A percentile compares a stretch with the other conserved stretches of the same genome.
Conservation (phyloP, 805 yeast species). For the Monosporozyma siamensis region DNA sequence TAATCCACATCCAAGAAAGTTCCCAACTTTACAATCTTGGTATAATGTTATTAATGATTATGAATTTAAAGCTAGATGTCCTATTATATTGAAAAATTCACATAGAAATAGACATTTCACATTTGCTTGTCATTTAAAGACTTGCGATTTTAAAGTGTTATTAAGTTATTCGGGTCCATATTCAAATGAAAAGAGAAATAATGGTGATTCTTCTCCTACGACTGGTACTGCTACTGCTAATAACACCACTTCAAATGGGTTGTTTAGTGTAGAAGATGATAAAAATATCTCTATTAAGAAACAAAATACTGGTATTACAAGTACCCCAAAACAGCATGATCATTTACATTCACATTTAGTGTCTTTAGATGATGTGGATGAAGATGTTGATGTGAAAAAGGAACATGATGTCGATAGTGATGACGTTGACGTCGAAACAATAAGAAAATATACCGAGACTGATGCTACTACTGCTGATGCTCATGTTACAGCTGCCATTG, state of each 20-base stretch:
- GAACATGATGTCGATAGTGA: conserved; percentile 5
- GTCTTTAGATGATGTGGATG: neutral
- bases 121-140: conserved; percentile 29
- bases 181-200: too few species aligned
- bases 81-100: conserved; percentile 29
- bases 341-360: too few species aligned
- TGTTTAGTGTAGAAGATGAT: neutral
- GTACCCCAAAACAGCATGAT: too few species aligned
- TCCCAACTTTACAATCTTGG: conserved; percentile 26
- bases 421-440: conserved; percentile 5
- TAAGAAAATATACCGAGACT: conserved; percentile 1
- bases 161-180: conserved; percentile 28
- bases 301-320: too few species aligned
- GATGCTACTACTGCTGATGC: conserved; percentile 18
- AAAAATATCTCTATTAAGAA: too few species aligned
- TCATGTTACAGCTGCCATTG: conserved; percentile 29
- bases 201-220: too few species aligned
- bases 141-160: conserved; percentile 28
- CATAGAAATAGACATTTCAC: conserved; percentile 31
- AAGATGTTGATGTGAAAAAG: neutral
- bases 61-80: conserved; percentile 30
- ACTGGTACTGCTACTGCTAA: too few species aligned
- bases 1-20: conserved; percentile 17
- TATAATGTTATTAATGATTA: conserved; percentile 29
- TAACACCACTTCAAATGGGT: too few species aligned